These are phyloP conservation scores for Oryza glaberrima DNA, from an alignment of 176 grass and related monocot genomes.

Conservation along the genomic window DNA sequence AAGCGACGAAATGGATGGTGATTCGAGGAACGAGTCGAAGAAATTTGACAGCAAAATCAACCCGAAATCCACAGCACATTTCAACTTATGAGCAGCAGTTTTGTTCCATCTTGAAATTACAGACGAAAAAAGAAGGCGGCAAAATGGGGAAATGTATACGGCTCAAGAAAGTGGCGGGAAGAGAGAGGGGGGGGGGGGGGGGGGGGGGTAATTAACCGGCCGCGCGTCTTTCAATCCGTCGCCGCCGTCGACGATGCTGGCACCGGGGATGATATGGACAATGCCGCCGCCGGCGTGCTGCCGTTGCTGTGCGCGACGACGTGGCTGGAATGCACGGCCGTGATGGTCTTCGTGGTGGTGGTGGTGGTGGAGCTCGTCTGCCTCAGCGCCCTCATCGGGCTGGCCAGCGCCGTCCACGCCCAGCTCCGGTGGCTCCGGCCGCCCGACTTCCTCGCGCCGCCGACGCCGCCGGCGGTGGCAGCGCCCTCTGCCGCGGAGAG, in stretches of 20 bases:
- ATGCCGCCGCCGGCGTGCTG: constrained; percentile 34
- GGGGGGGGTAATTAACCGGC: not conserved
- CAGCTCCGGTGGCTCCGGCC: constrained; percentile 54
- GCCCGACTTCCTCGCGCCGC: constrained; percentile 14
- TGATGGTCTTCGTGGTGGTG: constrained; percentile 63
- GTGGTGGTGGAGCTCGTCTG: constrained; percentile 47
- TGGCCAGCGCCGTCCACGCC: constrained; percentile 80
- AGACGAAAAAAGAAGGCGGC: not conserved
- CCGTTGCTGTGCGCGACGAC: constrained; percentile 15
- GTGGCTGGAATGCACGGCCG: constrained; percentile 32
- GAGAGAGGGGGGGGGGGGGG: no score
- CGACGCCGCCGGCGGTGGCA: constrained; percentile 22
- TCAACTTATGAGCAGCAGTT: constrained; percentile 39
- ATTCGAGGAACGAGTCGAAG: not conserved
- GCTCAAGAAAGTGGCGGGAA: not conserved
- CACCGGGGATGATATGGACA: constrained; percentile 46
- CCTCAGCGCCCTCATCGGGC: constrained; percentile 79
- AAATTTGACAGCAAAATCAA: not conserved
- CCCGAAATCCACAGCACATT: constrained; percentile 41
- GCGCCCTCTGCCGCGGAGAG: constrained; percentile 52
- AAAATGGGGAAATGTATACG: constrained; percentile 31
- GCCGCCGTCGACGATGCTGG: not conserved
- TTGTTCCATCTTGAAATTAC: constrained; percentile 34
- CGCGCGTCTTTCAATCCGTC: not conserved
- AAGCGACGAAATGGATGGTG: not conserved